phyloP scores from a whole-genome alignment of 352 stramenopile species.

The Elongisporangium anandrum region DNA sequence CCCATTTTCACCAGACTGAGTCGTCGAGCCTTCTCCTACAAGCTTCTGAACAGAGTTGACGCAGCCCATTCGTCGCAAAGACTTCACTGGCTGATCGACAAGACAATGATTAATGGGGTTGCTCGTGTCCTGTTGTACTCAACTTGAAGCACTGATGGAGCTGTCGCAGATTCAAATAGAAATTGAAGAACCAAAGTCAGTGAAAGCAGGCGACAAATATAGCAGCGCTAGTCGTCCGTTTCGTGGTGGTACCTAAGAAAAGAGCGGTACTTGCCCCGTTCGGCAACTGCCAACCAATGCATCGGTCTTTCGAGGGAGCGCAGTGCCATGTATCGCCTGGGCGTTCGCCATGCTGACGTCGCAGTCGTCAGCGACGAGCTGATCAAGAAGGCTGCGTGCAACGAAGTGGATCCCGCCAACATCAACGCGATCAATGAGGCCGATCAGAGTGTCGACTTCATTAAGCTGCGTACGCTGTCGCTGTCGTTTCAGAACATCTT shows the following conservation, averaged over 20 bases:
- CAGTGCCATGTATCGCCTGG: conserved; percentile 60
- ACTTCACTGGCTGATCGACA: too few species aligned
- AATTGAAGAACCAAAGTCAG: not conserved
- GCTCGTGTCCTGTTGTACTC: too few species aligned
- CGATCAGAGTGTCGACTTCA: conserved; percentile 65
- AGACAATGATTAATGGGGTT: too few species aligned
- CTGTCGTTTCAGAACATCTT: conserved; percentile 93
- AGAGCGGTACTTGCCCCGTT: not conserved
- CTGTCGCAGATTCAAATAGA: not conserved
- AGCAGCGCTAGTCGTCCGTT: too few species aligned
- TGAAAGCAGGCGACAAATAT: not conserved
- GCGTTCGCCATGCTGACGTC: conserved; percentile 70
- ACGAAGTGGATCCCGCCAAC: conserved; percentile 61
- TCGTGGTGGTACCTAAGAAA: too few species aligned
- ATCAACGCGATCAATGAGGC: conserved; percentile 67
- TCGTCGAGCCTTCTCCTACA: not conserved
- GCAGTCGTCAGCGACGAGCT: conserved; percentile 79
- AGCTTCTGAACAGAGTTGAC: conserved; percentile 25
- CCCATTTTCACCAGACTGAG: conserved; percentile 2
- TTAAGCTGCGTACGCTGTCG: conserved; percentile 68
- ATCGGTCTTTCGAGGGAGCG: conserved; percentile 13
- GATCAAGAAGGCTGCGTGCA: conserved; percentile 58
- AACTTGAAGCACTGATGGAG: too few species aligned
- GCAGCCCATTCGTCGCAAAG: conserved; percentile 17
- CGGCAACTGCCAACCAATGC: conserved; percentile 2